phyloP scores from a whole-genome alignment of 2,329 filamentous ascomycete species.

The Trichoderma semiorbis region DNA sequence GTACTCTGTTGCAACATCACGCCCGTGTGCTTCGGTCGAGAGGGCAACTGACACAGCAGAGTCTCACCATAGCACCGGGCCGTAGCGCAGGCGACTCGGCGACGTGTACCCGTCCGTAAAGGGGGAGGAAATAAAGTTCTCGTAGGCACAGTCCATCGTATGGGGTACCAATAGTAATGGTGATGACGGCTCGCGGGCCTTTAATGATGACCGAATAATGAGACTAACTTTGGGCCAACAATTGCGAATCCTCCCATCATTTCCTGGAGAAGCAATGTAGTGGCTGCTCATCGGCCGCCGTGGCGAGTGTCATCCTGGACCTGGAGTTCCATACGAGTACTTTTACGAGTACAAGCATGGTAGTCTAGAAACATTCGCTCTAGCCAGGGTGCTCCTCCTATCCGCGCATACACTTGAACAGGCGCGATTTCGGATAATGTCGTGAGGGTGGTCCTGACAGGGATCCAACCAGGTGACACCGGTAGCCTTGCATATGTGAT shows the following conservation, averaged over 20 bases:
- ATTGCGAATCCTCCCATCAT: background rate
- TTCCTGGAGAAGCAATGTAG: conserved; percentile 3
- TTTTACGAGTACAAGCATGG: background rate
- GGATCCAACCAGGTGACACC: conserved; percentile 8
- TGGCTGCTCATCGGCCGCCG: background rate
- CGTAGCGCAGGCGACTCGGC: conserved; percentile 1
- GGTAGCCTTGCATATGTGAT: conserved; percentile 17
- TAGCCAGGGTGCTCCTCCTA: background rate
- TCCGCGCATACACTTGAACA: background rate
- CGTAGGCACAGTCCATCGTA: background rate
- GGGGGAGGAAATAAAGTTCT: background rate
- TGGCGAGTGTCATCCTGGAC: background rate
- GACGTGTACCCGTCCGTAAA: background rate
- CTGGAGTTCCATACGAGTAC: background rate
- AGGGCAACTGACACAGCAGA: background rate
- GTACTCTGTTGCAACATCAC: background rate
- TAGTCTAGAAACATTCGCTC: conserved; percentile 6
- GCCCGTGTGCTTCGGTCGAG: background rate
- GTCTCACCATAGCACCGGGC: conserved; percentile 2
- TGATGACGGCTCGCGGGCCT: background rate
- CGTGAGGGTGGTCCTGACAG: conserved; percentile 12
- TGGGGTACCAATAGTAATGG: background rate
- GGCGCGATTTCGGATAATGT: conserved; percentile 15
- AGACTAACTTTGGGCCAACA: background rate
- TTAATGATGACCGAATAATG: background rate